These are phyloP conservation scores for Trichocladium uniseriatum DNA, from an alignment of 495 filamentous ascomycete species.

Conservation along the genomic window DNA sequence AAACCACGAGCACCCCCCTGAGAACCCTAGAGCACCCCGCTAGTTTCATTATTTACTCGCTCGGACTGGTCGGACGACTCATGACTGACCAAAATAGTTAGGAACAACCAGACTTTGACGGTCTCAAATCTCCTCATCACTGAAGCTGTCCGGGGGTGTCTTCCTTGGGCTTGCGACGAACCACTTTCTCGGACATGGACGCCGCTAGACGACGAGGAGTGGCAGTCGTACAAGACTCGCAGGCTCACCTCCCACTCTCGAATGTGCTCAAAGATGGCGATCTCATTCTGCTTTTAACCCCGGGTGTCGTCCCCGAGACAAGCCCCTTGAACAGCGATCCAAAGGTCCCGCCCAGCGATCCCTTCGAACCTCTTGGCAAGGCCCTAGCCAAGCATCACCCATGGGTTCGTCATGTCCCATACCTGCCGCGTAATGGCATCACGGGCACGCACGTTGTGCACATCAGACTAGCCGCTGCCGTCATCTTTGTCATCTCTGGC, in stretches of 20 bases:
- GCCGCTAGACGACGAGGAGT: conserved; percentile 2
- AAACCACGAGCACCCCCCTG: too few species aligned
- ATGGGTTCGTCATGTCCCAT: conserved; percentile 53
- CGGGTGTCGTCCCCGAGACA: conserved; percentile 41
- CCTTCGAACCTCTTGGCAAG: conserved; percentile 51
- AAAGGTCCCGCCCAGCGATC: conserved; percentile 33
- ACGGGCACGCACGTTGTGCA: conserved; percentile 51
- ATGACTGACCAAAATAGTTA: neutral
- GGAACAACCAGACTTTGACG: neutral
- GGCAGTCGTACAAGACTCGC: conserved; percentile 25
- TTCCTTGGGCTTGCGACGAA: neutral
- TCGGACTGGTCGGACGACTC: too few species aligned
- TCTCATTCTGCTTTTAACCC: conserved; percentile 50
- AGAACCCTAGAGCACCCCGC: too few species aligned
- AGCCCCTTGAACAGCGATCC: conserved; percentile 11
- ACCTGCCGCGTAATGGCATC: conserved; percentile 47
- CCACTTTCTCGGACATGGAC: neutral
- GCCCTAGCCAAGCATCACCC: conserved; percentile 45
- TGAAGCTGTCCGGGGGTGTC: neutral
- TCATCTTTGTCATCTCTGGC: conserved; percentile 47
- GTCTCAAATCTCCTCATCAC: neutral
- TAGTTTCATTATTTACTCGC: too few species aligned
- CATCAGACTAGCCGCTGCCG: conserved; percentile 44
- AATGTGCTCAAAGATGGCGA: conserved; percentile 36
- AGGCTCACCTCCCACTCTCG: conserved; percentile 35